These are phyloP conservation scores for Suillus americanus DNA, from an alignment of 768 basidiomycete genomes.

Conservation along the genomic window DNA sequence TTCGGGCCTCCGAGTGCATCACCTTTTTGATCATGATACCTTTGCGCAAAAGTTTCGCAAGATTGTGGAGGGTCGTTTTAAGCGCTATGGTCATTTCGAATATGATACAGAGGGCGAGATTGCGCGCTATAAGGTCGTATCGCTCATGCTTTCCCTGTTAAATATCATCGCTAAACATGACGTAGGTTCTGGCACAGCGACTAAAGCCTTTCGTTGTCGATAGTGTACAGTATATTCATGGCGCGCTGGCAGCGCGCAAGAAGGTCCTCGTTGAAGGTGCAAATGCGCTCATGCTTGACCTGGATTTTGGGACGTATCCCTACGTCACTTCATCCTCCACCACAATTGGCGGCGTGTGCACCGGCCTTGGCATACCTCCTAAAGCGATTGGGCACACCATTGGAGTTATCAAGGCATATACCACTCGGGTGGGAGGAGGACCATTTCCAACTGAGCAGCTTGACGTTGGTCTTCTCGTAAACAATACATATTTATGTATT, in stretches of 20 bases:
- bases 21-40: slow-evolving; percentile 82
- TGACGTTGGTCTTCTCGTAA: slow-evolving; percentile 52
- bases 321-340: slow-evolving; percentile 96
- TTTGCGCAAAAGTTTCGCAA: slow-evolving; percentile 94
- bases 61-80: slow-evolving; percentile 95
- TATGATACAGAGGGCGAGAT: slow-evolving; percentile 99
- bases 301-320: slow-evolving; percentile 98
- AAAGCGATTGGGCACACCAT: slow-evolving; percentile 81
- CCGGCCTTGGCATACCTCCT: slow-evolving; percentile 96
- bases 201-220: slow-evolving; percentile 89
- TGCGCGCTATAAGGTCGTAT: slow-evolving; percentile 75
- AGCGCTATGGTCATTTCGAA: slow-evolving; percentile 96
- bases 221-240: slow-evolving; percentile 82
- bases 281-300: slow-evolving; percentile 97
- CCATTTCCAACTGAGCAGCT: slow-evolving; percentile 97
- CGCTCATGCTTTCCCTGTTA: not conserved
- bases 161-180: not conserved
- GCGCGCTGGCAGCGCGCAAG: slow-evolving; percentile 73
- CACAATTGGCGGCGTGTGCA: slow-evolving; percentile 92
- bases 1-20: slow-evolving; percentile 93
- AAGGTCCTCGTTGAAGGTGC: slow-evolving; percentile 93
- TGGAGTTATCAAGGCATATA: slow-evolving; percentile 98
- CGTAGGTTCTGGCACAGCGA: slow-evolving; percentile 76
- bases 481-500: not conserved
- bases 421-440: slow-evolving; percentile 96